A percentile compares a stretch with the other conserved stretches of the same genome.
Conservation (phyloP, 2,329 filamentous ascomycete species). For the Mycosphaerella sp. region DNA sequence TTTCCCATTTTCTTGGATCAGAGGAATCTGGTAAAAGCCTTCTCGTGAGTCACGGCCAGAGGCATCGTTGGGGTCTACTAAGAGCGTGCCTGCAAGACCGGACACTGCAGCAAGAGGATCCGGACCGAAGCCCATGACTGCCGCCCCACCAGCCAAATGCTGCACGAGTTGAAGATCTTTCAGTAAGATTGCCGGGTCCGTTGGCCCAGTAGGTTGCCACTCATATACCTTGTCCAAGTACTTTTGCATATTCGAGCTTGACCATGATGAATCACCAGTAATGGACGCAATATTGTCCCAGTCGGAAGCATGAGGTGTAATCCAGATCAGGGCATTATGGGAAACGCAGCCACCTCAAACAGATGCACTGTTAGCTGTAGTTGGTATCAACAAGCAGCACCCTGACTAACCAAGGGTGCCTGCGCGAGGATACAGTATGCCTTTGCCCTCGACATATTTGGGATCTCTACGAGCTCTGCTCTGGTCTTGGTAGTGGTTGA, state of each 20-base stretch:
- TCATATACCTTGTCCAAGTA: constrained; percentile 47
- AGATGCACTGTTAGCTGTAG: background rate
- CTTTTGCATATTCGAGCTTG: constrained; percentile 50
- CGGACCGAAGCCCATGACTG: constrained; percentile 24
- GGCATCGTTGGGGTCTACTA: constrained; percentile 39
- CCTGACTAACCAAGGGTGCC: constrained; percentile 43
- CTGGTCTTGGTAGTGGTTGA: constrained; percentile 52
- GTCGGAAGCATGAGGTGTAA: constrained; percentile 53
- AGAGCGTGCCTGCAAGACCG: constrained; percentile 42
- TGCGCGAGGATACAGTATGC: constrained; percentile 53
- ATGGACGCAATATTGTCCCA: constrained; percentile 52
- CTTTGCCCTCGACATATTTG: constrained; percentile 48
- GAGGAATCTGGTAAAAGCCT: constrained; percentile 53
- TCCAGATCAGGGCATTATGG: constrained; percentile 55
- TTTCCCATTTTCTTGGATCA: constrained; percentile 43
- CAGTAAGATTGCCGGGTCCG: constrained; percentile 21
- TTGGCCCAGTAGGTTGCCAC: constrained; percentile 22
- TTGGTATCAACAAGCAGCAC: background rate
- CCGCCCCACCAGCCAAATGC: constrained; percentile 22
- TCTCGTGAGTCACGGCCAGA: constrained; percentile 43
- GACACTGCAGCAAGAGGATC: constrained; percentile 37
- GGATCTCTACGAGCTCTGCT: constrained; percentile 48
- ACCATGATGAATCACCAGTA: constrained; percentile 56
- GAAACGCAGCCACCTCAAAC: constrained; percentile 27
- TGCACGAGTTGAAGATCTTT: constrained; percentile 18